These are phyloP conservation scores for Trifolium repens DNA, from an alignment of 306 rosid species.

Conservation along the genomic window DNA sequence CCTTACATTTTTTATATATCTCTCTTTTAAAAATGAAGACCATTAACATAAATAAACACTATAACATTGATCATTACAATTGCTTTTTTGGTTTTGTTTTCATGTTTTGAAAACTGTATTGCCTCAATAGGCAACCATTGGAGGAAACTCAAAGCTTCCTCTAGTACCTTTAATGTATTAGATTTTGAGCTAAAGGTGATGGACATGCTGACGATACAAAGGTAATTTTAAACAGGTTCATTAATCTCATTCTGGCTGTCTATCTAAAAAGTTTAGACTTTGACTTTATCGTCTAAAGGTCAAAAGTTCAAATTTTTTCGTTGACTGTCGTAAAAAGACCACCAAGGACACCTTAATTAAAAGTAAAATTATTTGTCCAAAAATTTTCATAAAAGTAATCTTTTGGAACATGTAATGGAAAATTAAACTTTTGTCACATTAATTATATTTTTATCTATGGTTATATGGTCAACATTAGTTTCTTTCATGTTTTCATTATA, in stretches of 20 bases:
- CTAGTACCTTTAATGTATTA: constrained; percentile 63
- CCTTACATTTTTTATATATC: neutral
- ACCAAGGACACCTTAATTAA: too few species aligned
- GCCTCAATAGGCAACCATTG: constrained; percentile 47
- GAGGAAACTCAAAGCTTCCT: constrained; percentile 50
- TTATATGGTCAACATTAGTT: neutral
- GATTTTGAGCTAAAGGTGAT: constrained; percentile 77
- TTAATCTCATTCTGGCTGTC: neutral
- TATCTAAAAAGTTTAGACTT: too few species aligned
- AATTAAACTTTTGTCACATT: neutral
- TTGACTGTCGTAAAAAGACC: too few species aligned
- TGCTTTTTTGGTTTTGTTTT: constrained; percentile 38
- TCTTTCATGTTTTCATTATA: too few species aligned
- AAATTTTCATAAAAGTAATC: too few species aligned
- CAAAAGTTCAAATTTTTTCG: too few species aligned
- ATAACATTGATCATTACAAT: constrained; percentile 44
- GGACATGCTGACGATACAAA: constrained; percentile 78
- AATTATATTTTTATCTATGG: neutral
- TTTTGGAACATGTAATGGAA: neutral
- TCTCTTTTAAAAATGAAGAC: constrained; percentile 40
- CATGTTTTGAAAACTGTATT: constrained; percentile 47
- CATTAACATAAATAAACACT: constrained; percentile 38
- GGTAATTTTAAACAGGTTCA: constrained; percentile 43
- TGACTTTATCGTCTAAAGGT: too few species aligned
- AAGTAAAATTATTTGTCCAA: too few species aligned